Evolutionary conservation across 768 basidiomycete genomes (phyloP).

Genomic region (Lentinula aciculospora): DNA sequence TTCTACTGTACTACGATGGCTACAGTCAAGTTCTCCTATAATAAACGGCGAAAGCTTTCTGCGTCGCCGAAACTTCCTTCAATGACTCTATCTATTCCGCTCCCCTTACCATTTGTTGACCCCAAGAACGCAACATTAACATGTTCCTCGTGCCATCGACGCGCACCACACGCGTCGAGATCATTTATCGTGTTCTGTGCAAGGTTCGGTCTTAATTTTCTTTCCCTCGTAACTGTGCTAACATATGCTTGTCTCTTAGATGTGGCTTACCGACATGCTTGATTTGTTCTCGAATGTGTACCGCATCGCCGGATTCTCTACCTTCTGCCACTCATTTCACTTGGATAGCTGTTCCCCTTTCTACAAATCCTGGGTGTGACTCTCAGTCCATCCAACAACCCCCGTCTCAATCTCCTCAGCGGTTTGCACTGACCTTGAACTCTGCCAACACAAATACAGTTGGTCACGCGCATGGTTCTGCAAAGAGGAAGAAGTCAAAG

Average conservation of each 20-base stretch:
- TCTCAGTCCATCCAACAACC: background rate
- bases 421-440: background rate
- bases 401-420: background rate
- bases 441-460: background rate
- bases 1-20: too few species aligned
- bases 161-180: background rate
- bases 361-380: background rate
- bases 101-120: background rate
- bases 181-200: conserved; percentile 1
- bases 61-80: background rate
- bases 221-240: background rate
- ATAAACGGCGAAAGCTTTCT: conserved; percentile 2
- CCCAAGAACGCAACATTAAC: background rate
- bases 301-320: background rate
- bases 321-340: background rate
- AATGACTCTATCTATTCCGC: background rate
- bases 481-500: background rate
- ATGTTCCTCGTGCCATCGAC: background rate
- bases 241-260: background rate
- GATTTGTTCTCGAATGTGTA: background rate
- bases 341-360: background rate
- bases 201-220: background rate
- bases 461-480: background rate
- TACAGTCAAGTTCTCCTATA: background rate
- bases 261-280: background rate